Evolutionary conservation across 495 filamentous ascomycete genomes (phyloP).

Genomic region (Geopyxis carbonaria): DNA sequence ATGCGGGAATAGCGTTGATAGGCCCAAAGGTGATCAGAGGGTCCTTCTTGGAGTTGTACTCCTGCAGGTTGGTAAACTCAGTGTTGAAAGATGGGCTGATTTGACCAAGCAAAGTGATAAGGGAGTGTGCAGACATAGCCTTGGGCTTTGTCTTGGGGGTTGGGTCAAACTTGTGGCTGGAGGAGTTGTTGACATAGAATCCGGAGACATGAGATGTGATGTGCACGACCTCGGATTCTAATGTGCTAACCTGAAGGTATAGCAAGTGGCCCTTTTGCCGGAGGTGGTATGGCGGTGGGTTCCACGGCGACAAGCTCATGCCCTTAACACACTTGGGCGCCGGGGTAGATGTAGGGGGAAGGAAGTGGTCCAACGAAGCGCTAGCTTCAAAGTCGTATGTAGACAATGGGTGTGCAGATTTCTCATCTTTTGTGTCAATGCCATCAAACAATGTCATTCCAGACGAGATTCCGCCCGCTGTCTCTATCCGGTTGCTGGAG

Average conservation of each 20-base stretch:
- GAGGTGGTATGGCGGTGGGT: slow-evolving; percentile 81
- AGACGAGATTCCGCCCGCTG: slow-evolving; percentile 71
- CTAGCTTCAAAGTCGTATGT: slow-evolving; percentile 60
- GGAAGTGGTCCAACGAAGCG: slow-evolving; percentile 48
- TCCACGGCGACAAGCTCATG: slow-evolving; percentile 82
- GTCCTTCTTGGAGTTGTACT: slow-evolving; percentile 65
- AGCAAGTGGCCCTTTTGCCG: slow-evolving; percentile 84
- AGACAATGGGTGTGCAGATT: slow-evolving; percentile 39
- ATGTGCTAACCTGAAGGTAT: slow-evolving; percentile 73
- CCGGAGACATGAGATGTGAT: slow-evolving; percentile 85
- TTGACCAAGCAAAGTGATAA: slow-evolving; percentile 58
- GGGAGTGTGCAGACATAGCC: slow-evolving; percentile 58
- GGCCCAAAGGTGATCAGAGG: slow-evolving; percentile 85
- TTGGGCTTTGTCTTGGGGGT: slow-evolving; percentile 55
- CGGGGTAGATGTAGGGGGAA: slow-evolving; percentile 41
- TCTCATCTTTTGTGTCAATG: slow-evolving; percentile 39
- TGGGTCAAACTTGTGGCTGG: slow-evolving; percentile 83
- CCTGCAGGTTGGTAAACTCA: slow-evolving; percentile 57
- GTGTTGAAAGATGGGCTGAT: slow-evolving; percentile 68
- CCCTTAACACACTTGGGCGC: slow-evolving; percentile 78
- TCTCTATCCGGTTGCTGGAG: slow-evolving; percentile 71
- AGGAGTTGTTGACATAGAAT: slow-evolving; percentile 90
- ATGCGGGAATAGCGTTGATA: slow-evolving; percentile 79
- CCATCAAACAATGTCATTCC: slow-evolving; percentile 71
- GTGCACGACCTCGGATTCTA: slow-evolving; percentile 82